phyloP scores from a whole-genome alignment of 1,284 basidiomycete species.

The Leccinum colubrinum region DNA sequence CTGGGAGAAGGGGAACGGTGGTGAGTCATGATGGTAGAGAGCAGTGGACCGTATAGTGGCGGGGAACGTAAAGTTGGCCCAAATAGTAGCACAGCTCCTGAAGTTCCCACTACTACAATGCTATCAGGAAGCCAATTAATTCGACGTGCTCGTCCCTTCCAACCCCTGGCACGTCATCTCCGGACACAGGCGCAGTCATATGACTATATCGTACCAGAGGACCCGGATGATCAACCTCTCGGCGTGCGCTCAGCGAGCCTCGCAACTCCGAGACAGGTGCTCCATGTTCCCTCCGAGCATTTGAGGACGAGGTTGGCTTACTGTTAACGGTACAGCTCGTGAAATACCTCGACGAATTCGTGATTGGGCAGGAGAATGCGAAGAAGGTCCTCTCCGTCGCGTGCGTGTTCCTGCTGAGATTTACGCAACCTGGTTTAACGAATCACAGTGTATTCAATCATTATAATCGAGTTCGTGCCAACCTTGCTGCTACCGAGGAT shows the following conservation, averaged over 20 bases:
- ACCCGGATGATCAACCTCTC: constrained; percentile 26
- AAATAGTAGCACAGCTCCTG: constrained; percentile 5
- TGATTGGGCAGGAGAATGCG: constrained; percentile 90
- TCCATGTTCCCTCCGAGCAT: neutral
- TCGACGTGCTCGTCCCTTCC: constrained; percentile 22
- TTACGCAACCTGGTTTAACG: constrained; percentile 4
- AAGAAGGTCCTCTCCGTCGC: constrained; percentile 93
- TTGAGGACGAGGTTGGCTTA: constrained; percentile 5
- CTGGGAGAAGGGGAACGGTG: constrained; percentile 46
- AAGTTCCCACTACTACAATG: constrained; percentile 15
- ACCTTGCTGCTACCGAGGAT: constrained; percentile 50
- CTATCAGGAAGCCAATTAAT: constrained; percentile 16
- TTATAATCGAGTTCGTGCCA: constrained; percentile 78
- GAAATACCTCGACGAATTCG: constrained; percentile 85
- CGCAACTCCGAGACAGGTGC: constrained; percentile 72
- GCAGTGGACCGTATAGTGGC: neutral
- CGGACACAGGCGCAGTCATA: constrained; percentile 45
- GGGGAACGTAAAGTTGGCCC: neutral
- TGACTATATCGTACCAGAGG: constrained; percentile 36
- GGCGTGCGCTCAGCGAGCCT: constrained; percentile 40
- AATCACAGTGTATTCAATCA: constrained; percentile 83
- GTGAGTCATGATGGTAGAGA: constrained; percentile 30
- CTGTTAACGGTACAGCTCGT: constrained; percentile 54
- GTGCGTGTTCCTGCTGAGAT: constrained; percentile 45
- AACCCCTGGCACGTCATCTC: constrained; percentile 28